Evolutionary conservation across 1,284 basidiomycete genomes (phyloP), one percentile per base, ranked within the genome.

Genomic region (Cystobasidium pallidum): DNA sequence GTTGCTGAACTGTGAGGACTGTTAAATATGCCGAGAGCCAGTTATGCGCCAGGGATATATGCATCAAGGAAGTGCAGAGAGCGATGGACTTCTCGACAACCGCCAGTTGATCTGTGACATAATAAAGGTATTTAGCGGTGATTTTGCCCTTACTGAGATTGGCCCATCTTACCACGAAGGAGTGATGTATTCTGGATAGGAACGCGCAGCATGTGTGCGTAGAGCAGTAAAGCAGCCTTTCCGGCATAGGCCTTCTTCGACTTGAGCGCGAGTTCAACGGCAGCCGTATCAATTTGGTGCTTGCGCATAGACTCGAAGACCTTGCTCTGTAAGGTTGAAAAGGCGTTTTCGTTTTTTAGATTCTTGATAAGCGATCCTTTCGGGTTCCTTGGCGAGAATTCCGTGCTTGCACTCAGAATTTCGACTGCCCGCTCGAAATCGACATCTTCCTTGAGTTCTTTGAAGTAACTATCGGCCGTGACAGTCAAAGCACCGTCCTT

Each of bases 381-480:
- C 72, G 63, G 88, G 87, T 78, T 76, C 67, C 26, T 73, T 28
- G 75, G 78, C 76, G 88, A 88, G 82, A 89, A 89, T 78, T 89
- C 86, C 76, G 89, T 88, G 0, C 90, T 88, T 73, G 88, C 86
- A 24, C 89, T 87, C 19, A 99, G 83, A 0, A 91, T 85, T 24
- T 86, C 86, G 72, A 97, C 81, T 26, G 97, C 84, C 41, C 92
- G 89, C 28, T 87, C 83, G 76, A 92, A 86, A 1, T 85, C 85
- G 6, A 90, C 89, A 58, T 91, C 88, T 79, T 98, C 95, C 51
- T 86, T 88, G 32, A 98, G 80, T 19, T 86, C 84, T 80, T 91
- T 91, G 87, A 98, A 99, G 84, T 94, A 96, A 1, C 86, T 84
- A 59, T 93, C 89, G 0, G 95, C 95, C 0, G 93, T 92, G 54